Evolutionary conservation across 169 alveolate genomes (phyloP).

Genomic region (Plasmodium malariae): DNA sequence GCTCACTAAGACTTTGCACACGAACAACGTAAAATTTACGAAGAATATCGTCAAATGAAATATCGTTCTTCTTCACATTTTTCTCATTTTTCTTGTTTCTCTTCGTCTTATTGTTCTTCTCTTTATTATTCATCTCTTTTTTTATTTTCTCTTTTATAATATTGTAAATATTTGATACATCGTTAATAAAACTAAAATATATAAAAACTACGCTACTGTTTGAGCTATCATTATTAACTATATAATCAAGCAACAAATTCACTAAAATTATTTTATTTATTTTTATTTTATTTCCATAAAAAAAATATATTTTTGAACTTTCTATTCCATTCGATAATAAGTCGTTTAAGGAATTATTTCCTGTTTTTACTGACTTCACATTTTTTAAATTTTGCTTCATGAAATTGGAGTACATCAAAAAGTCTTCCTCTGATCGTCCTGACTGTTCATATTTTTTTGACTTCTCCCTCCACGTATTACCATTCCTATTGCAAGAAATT

Average conservation of each 20-base stretch:
- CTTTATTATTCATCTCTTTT: neutral
- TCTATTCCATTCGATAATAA: conserved; percentile 32
- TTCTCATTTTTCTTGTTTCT: conserved; percentile 12
- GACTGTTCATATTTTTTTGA: neutral
- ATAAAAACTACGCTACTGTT: conserved; percentile 18
- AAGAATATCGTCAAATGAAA: conserved; percentile 5
- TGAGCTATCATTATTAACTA: neutral
- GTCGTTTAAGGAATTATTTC: conserved; percentile 1
- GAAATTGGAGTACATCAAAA: conserved; percentile 19
- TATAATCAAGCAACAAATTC: conserved; percentile 23
- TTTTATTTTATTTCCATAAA: conserved; percentile 38
- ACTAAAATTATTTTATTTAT: conserved; percentile 42
- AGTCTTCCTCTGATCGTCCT: neutral
- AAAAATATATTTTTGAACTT: conserved; percentile 28
- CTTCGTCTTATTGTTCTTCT: conserved; percentile 3
- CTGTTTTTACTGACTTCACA: neutral
- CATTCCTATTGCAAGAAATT: neutral
- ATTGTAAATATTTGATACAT: conserved; percentile 14
- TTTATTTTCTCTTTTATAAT: conserved; percentile 40
- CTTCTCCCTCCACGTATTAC: neutral
- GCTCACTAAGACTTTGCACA: conserved; percentile 21
- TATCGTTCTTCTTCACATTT: neutral
- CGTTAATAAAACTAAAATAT: conserved; percentile 49
- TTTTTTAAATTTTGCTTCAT: conserved; percentile 29
- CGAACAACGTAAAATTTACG: conserved; percentile 27